These are phyloP conservation scores for Buddleja alternifolia DNA, from an alignment of 257 asterid genomes.

Conservation along the genomic window DNA sequence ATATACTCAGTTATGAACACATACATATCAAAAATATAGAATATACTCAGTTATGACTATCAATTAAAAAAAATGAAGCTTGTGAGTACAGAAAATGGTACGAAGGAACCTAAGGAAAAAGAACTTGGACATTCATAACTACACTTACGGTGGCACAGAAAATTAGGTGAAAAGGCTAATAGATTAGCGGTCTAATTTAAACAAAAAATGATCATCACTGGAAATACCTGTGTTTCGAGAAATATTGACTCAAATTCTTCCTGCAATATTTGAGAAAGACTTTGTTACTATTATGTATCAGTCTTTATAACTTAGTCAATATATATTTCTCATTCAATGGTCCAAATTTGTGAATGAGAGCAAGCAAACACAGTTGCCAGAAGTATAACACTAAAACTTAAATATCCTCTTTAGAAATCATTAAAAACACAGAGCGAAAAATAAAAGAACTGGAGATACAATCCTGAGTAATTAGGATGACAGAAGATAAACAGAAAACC, in stretches of 20 bases:
- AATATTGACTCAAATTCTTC: constrained; percentile 58
- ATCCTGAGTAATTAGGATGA: background rate
- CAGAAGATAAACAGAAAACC: background rate
- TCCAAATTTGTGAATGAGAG: constrained; percentile 6
- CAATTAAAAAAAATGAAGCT: background rate
- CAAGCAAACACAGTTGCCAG: background rate
- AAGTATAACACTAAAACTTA: constrained; percentile 6
- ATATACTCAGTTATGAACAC: too few relatives aligned
- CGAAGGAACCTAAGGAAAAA: too few relatives aligned
- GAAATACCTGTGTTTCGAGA: constrained; percentile 60
- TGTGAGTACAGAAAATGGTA: background rate
- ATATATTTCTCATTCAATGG: background rate
- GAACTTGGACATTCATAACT: background rate
- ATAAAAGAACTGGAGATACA: background rate
- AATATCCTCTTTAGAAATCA: background rate
- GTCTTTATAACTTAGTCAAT: constrained; percentile 1
- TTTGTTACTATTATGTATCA: constrained; percentile 8
- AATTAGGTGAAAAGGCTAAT: background rate
- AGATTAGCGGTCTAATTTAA: constrained; percentile 1
- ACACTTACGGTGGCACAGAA: background rate
- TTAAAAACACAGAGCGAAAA: constrained; percentile 1
- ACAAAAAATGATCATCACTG: background rate
- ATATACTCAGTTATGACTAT: background rate
- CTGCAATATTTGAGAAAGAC: constrained; percentile 46
- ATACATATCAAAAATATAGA: too few relatives aligned